These are phyloP conservation scores for Myrica gale DNA, from an alignment of 306 rosid species.

Conservation along the genomic window DNA sequence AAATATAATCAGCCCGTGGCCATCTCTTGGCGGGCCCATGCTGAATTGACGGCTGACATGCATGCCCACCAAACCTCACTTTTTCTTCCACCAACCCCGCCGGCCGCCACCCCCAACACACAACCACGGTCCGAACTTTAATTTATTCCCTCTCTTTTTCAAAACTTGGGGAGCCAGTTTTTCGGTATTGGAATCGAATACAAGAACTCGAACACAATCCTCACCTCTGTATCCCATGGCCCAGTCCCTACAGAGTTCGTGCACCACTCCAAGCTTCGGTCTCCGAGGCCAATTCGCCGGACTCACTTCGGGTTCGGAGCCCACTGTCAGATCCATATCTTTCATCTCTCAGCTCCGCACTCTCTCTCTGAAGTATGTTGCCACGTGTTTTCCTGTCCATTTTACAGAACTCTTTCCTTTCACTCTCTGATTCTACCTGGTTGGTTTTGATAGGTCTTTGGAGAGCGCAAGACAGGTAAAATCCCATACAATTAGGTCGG, in stretches of 20 bases:
- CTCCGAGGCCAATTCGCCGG: constrained; percentile 21
- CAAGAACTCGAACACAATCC: neutral
- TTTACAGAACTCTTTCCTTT: neutral
- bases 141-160: neutral
- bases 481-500: neutral
- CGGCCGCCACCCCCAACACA: no score
- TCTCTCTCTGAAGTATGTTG: constrained; percentile 33
- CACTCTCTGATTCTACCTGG: neutral
- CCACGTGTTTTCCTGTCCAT: neutral
- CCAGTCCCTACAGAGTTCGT: constrained; percentile 28
- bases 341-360: constrained; percentile 32
- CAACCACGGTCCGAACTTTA: no score
- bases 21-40: neutral
- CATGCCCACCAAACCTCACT: neutral
- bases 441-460: constrained; percentile 24
- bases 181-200: neutral
- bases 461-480: constrained; percentile 18
- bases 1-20: neutral
- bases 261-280: constrained; percentile 12
- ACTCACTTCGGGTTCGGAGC: constrained; percentile 14
- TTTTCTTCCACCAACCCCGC: no score
- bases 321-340: constrained; percentile 34
- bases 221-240: constrained; percentile 31
- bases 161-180: neutral
- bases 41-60: neutral